Percentiles rank a stretch among this genome's conserved stretches.
Conservation (phyloP, 768 basidiomycete species). For the Psilocybe subaeruginosa region DNA sequence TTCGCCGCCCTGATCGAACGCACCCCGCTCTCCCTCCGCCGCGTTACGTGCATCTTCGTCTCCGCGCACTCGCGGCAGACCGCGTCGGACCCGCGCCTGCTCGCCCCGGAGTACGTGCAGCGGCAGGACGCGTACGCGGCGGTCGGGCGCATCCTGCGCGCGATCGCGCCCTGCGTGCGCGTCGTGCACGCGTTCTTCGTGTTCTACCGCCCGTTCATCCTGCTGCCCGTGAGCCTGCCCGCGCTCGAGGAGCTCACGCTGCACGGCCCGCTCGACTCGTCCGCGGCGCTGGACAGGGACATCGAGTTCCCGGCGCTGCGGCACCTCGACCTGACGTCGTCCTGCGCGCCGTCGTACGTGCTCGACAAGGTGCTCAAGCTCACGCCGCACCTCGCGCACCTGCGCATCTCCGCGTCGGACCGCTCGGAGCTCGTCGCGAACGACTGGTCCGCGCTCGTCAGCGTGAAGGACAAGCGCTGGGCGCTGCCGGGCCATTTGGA, state of each 20-base stretch:
- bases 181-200: slow-evolving; percentile 25
- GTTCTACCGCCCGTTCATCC: slow-evolving; percentile 24
- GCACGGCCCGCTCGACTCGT: slow-evolving; percentile 22
- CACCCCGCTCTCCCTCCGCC: slow-evolving; percentile 20
- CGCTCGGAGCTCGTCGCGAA: slow-evolving; percentile 17
- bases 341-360: slow-evolving; percentile 18
- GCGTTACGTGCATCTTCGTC: slow-evolving; percentile 21
- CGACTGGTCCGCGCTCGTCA: slow-evolving; percentile 14
- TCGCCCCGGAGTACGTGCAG: slow-evolving; percentile 21
- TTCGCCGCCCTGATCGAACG: slow-evolving; percentile 28
- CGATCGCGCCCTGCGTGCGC: slow-evolving; percentile 20
- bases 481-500: slow-evolving; percentile 11
- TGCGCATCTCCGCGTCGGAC: slow-evolving; percentile 23
- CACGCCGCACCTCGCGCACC: slow-evolving; percentile 19
- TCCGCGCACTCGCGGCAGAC: slow-evolving; percentile 23
- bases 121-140: slow-evolving; percentile 18
- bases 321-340: slow-evolving; percentile 21
- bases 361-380: slow-evolving; percentile 17
- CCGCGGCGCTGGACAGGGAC: slow-evolving; percentile 2
- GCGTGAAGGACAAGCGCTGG: neutral
- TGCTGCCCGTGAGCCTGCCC: slow-evolving; percentile 24
- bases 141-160: slow-evolving; percentile 17
- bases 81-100: slow-evolving; percentile 16
- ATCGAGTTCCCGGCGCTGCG: slow-evolving; percentile 18
- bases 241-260: slow-evolving; percentile 21